phyloP scores from a whole-genome alignment of 1,284 basidiomycete genomes.

The Malassezia sp. region DNA sequence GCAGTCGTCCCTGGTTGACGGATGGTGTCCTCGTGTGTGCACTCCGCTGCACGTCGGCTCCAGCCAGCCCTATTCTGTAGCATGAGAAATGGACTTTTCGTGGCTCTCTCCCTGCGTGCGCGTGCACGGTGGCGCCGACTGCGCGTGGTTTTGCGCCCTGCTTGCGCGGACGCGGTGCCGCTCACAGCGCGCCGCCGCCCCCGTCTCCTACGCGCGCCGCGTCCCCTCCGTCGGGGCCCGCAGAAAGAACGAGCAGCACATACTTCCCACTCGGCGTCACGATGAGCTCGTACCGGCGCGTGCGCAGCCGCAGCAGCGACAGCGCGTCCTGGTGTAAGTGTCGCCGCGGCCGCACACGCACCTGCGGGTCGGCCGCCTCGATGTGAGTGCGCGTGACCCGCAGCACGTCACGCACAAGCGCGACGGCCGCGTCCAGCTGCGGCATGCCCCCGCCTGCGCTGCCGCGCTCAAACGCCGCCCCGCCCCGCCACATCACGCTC shows the following conservation, averaged over 20 bases:
- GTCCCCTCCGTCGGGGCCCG: no score
- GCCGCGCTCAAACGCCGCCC: conserved; percentile 3
- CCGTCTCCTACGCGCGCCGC: no score
- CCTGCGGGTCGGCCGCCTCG: background rate
- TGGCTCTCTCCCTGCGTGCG: no score
- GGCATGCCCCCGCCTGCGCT: background rate
- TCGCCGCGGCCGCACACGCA: background rate
- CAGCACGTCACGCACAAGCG: conserved; percentile 10
- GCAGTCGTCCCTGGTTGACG: no score
- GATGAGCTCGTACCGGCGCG: conserved; percentile 39
- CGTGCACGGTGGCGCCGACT: no score
- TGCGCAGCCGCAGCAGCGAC: conserved; percentile 33
- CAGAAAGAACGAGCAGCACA: conserved; percentile 39
- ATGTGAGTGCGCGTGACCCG: background rate
- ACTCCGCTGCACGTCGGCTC: no score
- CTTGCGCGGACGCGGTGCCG: no score
- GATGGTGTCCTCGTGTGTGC: no score
- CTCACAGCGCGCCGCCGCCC: no score
- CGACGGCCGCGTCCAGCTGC: conserved; percentile 1
- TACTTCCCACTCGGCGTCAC: conserved; percentile 42
- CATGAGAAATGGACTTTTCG: no score
- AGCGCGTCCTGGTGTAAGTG: conserved; percentile 24
- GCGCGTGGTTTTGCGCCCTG: no score
- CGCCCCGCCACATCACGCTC: conserved; percentile 13
- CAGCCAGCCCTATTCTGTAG: no score